Base-by-base conservation (phyloP, 1,284 basidiomycete species). In the Leccinum subatratum region DNA sequence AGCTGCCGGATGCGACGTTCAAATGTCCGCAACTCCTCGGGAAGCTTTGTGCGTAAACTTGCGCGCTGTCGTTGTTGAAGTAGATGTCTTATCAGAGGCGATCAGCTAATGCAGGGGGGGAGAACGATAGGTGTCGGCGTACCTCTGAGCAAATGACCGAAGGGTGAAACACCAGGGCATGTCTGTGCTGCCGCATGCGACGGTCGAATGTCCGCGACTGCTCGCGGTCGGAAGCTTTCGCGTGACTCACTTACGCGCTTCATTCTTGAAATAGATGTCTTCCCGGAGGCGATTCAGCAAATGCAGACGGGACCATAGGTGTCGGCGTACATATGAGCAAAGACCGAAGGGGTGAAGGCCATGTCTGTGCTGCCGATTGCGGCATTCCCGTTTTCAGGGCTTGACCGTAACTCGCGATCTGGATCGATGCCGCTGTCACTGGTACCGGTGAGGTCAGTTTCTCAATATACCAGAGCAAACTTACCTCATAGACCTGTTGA, bases 151-250 rank as follows among this genome's bases (percentile, higher is more conserved):
- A 77, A 99, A 99, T 14, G 95, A 96, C 56, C 86, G 84, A 62
- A 99, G 82, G 6, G 97, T 98, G 77, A 99, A 99, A 77, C 94
- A 96, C 93, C 95, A 99, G 63, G 89, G 91, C 93, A 96, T 96
- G 75, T 97, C 93, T 0, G 96, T 92, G 71, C 94, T 96, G 30
- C 96, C 96, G 74, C 99, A 99, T 0, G 95, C 94, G 61, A 99
- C 96, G 73, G 28, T 28, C 28, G 28, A 28, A 28, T 28, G 28
- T 28, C 28, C 28, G 28, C 28, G 28, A 28, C 28, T 28, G 28
- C 28, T 28, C 28, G 28, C 28, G 28, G 28, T 28, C 28, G 28
- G 28, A 28, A 28, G 28, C 28, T 28, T 28, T 28, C 28, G 28
- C 28, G 28, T 28, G 28, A 28, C 28, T 28, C 28, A 28, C 28